A percentile compares a stretch with the other conserved stretches of the same genome.
These are phyloP conservation scores for Macroventuria anomochaeta DNA, from an alignment of 2,329 filamentous ascomycete species.

Conservation along the genomic window DNA sequence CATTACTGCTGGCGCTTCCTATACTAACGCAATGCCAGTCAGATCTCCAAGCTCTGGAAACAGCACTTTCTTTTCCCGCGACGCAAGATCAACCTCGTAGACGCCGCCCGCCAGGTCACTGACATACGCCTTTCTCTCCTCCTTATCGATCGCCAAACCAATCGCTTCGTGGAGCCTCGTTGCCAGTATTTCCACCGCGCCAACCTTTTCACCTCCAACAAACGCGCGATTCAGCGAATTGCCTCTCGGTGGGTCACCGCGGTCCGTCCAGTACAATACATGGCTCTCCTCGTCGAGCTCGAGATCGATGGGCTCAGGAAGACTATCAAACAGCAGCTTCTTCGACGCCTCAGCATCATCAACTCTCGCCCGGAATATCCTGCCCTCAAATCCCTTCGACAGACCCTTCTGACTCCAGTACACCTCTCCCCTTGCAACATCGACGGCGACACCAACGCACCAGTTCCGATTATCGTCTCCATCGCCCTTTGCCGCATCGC, in stretches of 20 bases:
- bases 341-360: conserved; percentile 48
- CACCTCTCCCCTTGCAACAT: conserved; percentile 52
- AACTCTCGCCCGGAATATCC: conserved; percentile 60
- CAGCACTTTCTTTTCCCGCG: conserved; percentile 7
- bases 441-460: conserved; percentile 64
- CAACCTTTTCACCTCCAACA: neutral
- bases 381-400: conserved; percentile 58
- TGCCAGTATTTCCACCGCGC: conserved; percentile 16
- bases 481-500: neutral
- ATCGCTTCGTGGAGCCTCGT: conserved; percentile 33
- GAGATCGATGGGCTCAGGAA: conserved; percentile 59
- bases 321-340: conserved; percentile 37
- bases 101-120: conserved; percentile 32
- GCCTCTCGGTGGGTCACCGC: conserved; percentile 63
- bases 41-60: conserved; percentile 22
- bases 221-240: conserved; percentile 59
- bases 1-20: neutral
- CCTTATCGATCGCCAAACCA: conserved; percentile 22
- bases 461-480: conserved; percentile 52
- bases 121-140: conserved; percentile 16
- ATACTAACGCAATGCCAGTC: conserved; percentile 22
- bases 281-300: conserved; percentile 58
- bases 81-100: conserved; percentile 17
- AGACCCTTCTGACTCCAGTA: conserved; percentile 69
- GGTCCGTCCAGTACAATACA: conserved; percentile 66